A percentile compares a stretch with the other conserved stretches of the same genome.
Evolutionary conservation across 306 rosid species (phyloP).

Genomic region (Citrullus mucosospermus): DNA sequence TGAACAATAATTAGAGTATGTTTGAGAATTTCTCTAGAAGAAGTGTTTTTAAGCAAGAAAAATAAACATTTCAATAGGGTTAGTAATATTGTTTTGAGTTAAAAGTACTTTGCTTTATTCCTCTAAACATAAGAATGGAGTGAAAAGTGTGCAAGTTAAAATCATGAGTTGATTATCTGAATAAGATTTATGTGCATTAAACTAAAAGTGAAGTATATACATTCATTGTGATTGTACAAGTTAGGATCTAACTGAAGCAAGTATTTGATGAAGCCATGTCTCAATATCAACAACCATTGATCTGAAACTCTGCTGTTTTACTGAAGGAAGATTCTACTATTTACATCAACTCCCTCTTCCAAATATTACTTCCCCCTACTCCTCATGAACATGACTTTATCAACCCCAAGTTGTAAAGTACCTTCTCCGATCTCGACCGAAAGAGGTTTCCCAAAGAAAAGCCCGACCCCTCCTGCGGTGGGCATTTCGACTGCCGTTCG

Average conservation of each 20-base stretch:
- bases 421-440: conserved; percentile 31
- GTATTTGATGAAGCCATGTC: neutral
- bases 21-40: neutral
- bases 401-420: conserved; percentile 9
- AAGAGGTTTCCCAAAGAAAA: conserved; percentile 58
- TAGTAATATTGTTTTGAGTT: too few species aligned
- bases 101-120: too few species aligned
- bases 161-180: neutral
- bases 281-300: conserved; percentile 4
- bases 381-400: conserved; percentile 4
- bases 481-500: conserved; percentile 24
- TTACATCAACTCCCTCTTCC: neutral
- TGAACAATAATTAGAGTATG: neutral
- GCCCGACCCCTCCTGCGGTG: conserved; percentile 39
- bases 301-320: neutral
- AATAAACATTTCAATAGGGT: too few species aligned
- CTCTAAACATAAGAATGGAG: neutral
- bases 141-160: neutral
- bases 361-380: neutral
- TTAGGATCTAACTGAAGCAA: neutral
- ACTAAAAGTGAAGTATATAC: neutral
- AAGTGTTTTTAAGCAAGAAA: neutral
- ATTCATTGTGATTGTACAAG: neutral
- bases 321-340: neutral
- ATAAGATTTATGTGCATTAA: neutral